Evolutionary conservation across 2,329 filamentous ascomycete genomes (phyloP), one percentile per base, ranked within the genome.

Genomic region (Pseudogymnoascus sp.): DNA sequence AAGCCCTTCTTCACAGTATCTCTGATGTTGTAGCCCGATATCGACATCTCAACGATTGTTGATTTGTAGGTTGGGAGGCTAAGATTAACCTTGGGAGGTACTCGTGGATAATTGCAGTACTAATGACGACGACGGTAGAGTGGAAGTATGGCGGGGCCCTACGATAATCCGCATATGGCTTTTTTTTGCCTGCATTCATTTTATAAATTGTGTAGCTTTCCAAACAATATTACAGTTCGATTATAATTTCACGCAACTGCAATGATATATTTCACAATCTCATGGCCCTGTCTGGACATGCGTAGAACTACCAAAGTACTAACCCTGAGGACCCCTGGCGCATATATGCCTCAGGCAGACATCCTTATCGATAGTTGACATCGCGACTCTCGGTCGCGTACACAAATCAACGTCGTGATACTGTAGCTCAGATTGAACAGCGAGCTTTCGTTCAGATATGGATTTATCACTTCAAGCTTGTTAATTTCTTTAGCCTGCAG

Each of bases 1-100:
- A 81, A 83, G 46, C 81, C 80, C 60, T 77, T 75, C 68, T 82
- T 83, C 64, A 79, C 71, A 24, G 79, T 70, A 61, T 76, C 77
- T 68, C 76, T 79, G 28, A 82, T 71, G 24, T 56, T 33, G 50
- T 56, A 56, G 50, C 50, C 50, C 28, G 50, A 46, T 5, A 43
- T 43, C 40, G 40, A 56, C 50, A 56, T 56, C 26, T 33, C 28
- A 33, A 56, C 28, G 22, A 33, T 33, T 22, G 50, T 19, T 33
- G 50, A 56, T 56, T 33, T 56, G 50, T 33, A 56, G 50, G 50
- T 56, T 56, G 50, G 16, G 26, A 22, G 28, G 50, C n/a, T 56
- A 56, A 56, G 16, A 22, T 56, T 33, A 33, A 56, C 50, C 50
- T 56, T 56, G 50, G 50, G 50, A 53, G 46, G 46, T 53, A 53